Conservation (phyloP, 2,329 filamentous ascomycete species). For the Dactylellina sp. region DNA sequence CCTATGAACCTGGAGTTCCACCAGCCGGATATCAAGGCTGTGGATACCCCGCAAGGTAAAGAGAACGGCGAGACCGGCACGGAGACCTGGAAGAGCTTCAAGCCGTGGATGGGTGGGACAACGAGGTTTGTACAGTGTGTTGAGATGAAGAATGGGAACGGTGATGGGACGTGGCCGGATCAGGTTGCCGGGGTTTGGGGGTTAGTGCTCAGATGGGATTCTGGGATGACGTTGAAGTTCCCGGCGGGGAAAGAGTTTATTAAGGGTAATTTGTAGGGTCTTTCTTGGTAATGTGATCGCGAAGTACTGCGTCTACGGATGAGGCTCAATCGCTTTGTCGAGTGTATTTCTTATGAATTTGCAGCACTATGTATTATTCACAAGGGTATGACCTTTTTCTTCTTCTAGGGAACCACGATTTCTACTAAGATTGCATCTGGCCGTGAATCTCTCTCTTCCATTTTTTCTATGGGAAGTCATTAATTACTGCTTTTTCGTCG, state of each 20-base stretch:
- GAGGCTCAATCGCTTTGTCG: not conserved
- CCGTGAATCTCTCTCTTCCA: constrained; percentile 45
- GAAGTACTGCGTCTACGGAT: not conserved
- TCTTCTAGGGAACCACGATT: too few species aligned
- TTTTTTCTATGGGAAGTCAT: constrained; percentile 56
- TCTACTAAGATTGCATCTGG: too few species aligned
- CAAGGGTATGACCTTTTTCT: too few species aligned
- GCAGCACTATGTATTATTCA: not conserved
- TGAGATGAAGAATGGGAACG: constrained; percentile 54
- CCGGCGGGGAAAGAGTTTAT: constrained; percentile 25
- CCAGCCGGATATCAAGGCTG: constrained; percentile 36
- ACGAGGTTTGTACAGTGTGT: constrained; percentile 43
- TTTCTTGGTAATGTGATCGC: not conserved
- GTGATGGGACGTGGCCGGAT: constrained; percentile 54
- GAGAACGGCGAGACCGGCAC: constrained; percentile 47
- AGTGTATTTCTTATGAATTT: not conserved
- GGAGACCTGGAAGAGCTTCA: constrained; percentile 25
- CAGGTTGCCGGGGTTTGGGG: constrained; percentile 48
- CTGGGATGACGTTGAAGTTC: constrained; percentile 44
- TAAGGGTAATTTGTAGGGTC: constrained; percentile 25
- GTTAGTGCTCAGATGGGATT: constrained; percentile 35
- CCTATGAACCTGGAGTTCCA: constrained; percentile 50
- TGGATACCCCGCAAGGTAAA: constrained; percentile 35
- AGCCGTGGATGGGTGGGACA: constrained; percentile 42
- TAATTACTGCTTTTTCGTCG: constrained; percentile 55